Evolutionary conservation across 805 yeast genomes (phyloP), one percentile per base, ranked within the genome.

Genomic region (Candida andamanensis): DNA sequence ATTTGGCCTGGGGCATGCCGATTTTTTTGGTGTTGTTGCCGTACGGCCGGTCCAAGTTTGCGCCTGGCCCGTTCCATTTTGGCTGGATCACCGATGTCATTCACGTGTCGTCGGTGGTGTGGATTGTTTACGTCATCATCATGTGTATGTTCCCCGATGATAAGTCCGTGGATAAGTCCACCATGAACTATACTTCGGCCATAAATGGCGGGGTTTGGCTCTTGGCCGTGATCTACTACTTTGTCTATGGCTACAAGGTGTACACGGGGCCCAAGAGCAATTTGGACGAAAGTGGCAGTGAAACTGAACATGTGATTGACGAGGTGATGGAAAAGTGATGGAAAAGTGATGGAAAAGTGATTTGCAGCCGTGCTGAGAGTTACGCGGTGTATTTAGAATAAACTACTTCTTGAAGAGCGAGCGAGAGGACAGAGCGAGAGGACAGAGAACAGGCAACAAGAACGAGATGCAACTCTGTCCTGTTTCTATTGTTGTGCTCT

Each of bases 131-230:
- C 44, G 68, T 72, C 36, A 73, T 80, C 20, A 56, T 76, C 15
- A 54, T 80, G 54, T 62, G 71, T 23, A 75, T 76, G 79, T 73
- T 80, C 61, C 90, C 92, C 18, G 57, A 69, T 13, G 54, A 54
- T 22, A 52, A 55, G 19, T 40, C 47, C 15, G 74, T 69, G 5
- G 54, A 58, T 18, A 62, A 61, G 35, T 54, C 56, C 4, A 46
- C 73, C 14, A 80, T 81, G 90, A 81, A 81, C 56, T 81, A 81
- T 52, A 76, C 85, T 0, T 69, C 70, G 41, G 83, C 75, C 2
- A 76, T 80, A 36, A 78, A 75, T 16, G 70, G 73, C 18, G 79
- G 79, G 6, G 69, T 74, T 12, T 76, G 81, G 81, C 36, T 73
- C 4, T 55, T 76, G 13, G 64, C 81, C 1, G 46, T 67, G 35